Conservation (phyloP, 257 asterid genomes). For the Fraxinus cuspidata region DNA sequence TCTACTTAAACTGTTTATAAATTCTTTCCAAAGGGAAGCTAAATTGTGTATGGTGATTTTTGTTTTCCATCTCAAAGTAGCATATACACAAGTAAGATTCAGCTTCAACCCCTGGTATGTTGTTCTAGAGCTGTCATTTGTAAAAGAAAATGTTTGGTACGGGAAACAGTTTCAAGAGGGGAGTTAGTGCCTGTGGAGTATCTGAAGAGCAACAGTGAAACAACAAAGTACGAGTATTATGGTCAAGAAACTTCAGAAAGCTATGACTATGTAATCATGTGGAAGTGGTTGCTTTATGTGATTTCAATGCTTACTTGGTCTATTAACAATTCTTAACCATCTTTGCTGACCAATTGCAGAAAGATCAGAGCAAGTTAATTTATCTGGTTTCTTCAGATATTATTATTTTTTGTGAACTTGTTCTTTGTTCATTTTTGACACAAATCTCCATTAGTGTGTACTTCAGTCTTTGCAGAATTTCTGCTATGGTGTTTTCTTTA, state of each 20-base stretch:
- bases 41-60: neutral
- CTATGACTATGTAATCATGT: neutral
- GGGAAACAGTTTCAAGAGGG: neutral
- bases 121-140: neutral
- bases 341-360: neutral
- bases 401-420: no score
- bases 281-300: neutral
- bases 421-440: neutral
- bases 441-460: neutral
- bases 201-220: neutral
- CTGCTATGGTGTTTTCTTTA: neutral
- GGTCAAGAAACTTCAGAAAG: neutral
- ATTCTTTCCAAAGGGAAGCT: no score
- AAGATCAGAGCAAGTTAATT: neutral
- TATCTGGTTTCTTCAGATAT: neutral
- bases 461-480: neutral
- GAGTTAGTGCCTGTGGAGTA: neutral
- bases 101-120: neutral
- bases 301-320: neutral
- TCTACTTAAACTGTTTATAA: no score
- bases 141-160: no score
- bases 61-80: neutral
- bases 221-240: neutral
- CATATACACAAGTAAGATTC: neutral
- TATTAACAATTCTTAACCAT: neutral